Evolutionary conservation across 2,329 filamentous ascomycete species (phyloP), one percentile per base, ranked within the genome.

Genomic region (Anthostomella pinea): DNA sequence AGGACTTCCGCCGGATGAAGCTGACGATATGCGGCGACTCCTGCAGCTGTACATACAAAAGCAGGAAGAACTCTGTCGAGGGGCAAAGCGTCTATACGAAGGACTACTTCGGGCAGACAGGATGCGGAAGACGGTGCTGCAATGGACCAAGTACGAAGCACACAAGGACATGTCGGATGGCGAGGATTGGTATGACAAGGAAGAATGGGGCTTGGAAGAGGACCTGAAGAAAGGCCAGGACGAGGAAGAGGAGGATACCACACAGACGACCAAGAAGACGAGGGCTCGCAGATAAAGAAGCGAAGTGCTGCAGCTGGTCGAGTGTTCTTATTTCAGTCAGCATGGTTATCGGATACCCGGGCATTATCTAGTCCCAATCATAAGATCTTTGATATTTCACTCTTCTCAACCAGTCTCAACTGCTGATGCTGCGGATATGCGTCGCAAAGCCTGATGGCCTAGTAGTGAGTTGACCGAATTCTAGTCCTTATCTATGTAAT

Each of bases 171-270:
- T 93, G 81, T 89, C 84, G 33, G 87, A 94, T 57, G 86, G 86
- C 8, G 87, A 94, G 67, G 87, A 94, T 58, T 94, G 86, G 85
- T 90, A 89, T 56, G 87, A 94, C 61, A 78, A 77, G 54, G 83
- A 87, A 35, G 84, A 87, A 64, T 91, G 86, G 85, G 78, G 77
- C 0, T 60, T 93, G 31, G 74, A 78, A 7, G 83, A 85, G 43
- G 82, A 86, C 48, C 65, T 91, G 6, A 83, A 87, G 59, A 93
- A 93, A 65, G 87, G 87, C 0, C 82, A 86, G 52, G 85, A 89
- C 44, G 82, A 85, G 56, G 87, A 91, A 53, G 87, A 93, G 57
- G 86, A 91, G 57, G 85, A 89, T 45, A 71, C 67, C 41, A 66
- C 69, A 45, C 71, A 72, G 45, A 66, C 73, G 33, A 72, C 74